Evolutionary conservation across 768 basidiomycete genomes (phyloP), one percentile per base, ranked within the genome.

Genomic region (Auricularia heimuer): DNA sequence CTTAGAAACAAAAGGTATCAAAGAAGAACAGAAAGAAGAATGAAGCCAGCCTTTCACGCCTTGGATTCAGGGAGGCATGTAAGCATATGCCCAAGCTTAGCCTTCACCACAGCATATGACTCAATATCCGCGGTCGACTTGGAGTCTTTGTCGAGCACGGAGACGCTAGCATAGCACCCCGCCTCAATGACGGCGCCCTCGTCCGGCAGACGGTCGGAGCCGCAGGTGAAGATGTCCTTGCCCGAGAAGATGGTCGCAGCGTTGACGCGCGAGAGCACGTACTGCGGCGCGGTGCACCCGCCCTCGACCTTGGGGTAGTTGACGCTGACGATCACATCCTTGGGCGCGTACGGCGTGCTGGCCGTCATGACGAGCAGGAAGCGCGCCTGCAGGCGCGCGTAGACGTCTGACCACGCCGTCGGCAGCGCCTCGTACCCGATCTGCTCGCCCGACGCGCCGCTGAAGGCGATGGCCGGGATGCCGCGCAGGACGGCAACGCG

Each of bases 361-460:
- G 47, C 47, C 18, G 47, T 51, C 47, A 51, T 51, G 47, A 51
- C 21, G 47, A 51, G 47, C 18, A 21, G 14, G 45, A 65, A 65
- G 24, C 66, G 29, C 12, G 71, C 72, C 11, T 68, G 65, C 56
- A 80, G 68, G 16, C 76, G 67, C 16, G 74, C 74, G n/a, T 74
- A 61, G 34, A 77, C 47, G 47, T 51, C 47, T 3, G 47, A 51
- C 47, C 47, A 51, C 47, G 47, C 47, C 2, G 79, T 75, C 18
- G 70, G 67, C 67, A 83, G 80, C n/a, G 80, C 82, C 29, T 82
- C 83, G 73, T 79, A 84, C 2, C 81, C 82, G 16, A 82, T 79
- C 63, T 78, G 75, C 0, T 77, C 73, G 14, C 76, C 80, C 21
- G 76, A 73, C 14, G 69, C 68, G 35, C 76, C 79, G 14, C 81